A percentile compares a stretch with the other conserved stretches of the same genome.
Evolutionary conservation across 164 flowering plant genomes (phyloP).

Genomic region (Stephania yunnanensis): DNA sequence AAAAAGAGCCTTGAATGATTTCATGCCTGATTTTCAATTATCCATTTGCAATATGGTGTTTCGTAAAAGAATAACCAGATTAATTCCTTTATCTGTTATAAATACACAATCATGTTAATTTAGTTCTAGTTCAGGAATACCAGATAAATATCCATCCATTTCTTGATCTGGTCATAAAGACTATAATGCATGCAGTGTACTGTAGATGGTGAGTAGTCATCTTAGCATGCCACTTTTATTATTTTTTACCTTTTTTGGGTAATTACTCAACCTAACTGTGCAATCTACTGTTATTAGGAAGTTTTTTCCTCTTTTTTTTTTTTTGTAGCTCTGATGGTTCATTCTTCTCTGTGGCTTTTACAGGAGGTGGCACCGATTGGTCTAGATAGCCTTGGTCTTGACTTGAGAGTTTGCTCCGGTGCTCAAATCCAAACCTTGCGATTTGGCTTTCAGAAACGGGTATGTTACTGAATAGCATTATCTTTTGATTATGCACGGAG

Average conservation of each 20-base stretch:
- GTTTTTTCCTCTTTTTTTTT: no score
- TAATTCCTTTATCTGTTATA: no score
- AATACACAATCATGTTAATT: no score
- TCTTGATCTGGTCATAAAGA: not conserved
- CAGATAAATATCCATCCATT: no score
- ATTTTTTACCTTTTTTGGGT: not conserved
- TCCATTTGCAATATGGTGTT: no score
- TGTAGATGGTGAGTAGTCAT: not conserved
- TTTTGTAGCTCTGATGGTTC: not conserved
- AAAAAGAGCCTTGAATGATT: no score
- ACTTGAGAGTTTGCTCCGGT: conserved; percentile 79
- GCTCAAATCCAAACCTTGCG: conserved; percentile 83
- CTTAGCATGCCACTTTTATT: not conserved
- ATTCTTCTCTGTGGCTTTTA: conserved; percentile 8
- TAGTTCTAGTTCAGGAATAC: no score
- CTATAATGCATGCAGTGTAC: not conserved
- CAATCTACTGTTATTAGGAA: no score
- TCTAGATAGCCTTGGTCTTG: conserved; percentile 79
- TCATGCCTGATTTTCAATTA: no score
- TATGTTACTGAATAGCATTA: conserved; percentile 22
- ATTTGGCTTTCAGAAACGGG: conserved; percentile 58
- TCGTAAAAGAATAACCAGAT: no score
- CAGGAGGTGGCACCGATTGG: conserved; percentile 72
- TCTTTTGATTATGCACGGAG: not conserved
- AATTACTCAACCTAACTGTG: no score